These are phyloP conservation scores for Salvia splendens DNA, from an alignment of 257 asterid genomes.

Conservation along the genomic window DNA sequence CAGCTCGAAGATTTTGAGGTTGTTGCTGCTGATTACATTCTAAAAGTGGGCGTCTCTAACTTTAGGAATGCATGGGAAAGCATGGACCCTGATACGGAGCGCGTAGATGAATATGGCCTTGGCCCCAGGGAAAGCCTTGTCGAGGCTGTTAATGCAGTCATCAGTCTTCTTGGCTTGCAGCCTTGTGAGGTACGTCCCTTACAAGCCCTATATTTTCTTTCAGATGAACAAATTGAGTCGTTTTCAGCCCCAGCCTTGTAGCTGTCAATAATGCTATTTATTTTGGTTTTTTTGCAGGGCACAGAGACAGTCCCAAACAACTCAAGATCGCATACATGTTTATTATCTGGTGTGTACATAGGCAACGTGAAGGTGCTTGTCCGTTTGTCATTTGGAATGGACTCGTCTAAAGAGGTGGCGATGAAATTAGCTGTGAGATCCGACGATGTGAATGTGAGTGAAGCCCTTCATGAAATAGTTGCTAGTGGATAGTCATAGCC, in stretches of 20 bases:
- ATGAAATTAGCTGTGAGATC: constrained; percentile 97
- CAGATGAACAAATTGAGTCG: background rate
- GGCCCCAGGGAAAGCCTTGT: constrained; percentile 88
- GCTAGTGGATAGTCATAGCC: constrained; percentile 66
- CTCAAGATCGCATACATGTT: constrained; percentile 89
- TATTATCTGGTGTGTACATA: constrained; percentile 87
- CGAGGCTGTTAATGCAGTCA: constrained; percentile 91
- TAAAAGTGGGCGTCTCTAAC: constrained; percentile 90
- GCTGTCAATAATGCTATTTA: no score
- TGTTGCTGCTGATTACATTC: constrained; percentile 86
- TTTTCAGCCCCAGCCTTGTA: background rate
- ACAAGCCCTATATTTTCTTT: background rate
- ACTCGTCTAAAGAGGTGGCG: constrained; percentile 83
- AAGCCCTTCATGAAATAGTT: constrained; percentile 90
- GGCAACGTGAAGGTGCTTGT: constrained; percentile 93
- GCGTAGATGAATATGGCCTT: constrained; percentile 92
- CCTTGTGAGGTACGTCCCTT: constrained; percentile 88
- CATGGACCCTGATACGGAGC: constrained; percentile 71
- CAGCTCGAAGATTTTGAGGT: constrained; percentile 96
- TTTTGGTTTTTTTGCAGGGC: constrained; percentile 55
- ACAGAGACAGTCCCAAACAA: constrained; percentile 81
- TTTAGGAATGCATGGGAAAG: constrained; percentile 98
- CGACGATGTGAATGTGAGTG: constrained; percentile 76
- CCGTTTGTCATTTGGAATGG: constrained; percentile 83
- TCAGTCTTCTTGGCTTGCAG: constrained; percentile 91